Evolutionary conservation across 1,284 basidiomycete genomes (phyloP).

Genomic region (Melampsora larici-populina): DNA sequence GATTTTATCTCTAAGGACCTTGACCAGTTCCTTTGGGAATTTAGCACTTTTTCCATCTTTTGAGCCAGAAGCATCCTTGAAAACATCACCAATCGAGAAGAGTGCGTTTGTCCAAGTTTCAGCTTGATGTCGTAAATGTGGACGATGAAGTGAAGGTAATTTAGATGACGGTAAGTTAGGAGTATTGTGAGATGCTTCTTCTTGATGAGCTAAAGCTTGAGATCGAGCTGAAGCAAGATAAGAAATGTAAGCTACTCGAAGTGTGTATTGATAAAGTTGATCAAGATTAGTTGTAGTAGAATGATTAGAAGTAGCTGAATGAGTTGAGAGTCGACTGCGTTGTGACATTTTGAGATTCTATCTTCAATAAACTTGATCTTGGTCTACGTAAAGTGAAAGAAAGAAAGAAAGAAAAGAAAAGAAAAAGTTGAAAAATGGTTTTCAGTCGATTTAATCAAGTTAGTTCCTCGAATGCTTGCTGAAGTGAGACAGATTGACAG

Average conservation of each 20-base stretch:
- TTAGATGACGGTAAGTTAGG: not conserved
- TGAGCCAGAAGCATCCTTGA: constrained; percentile 63
- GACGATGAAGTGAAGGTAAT: constrained; percentile 47
- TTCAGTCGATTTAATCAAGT: too few species aligned
- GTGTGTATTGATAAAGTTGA: constrained; percentile 28
- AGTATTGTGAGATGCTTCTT: not conserved
- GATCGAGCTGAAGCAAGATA: constrained; percentile 21
- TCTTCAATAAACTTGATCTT: too few species aligned
- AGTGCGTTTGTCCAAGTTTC: constrained; percentile 52
- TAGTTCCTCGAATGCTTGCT: too few species aligned
- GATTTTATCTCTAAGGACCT: constrained; percentile 77
- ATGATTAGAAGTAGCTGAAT: constrained; percentile 12
- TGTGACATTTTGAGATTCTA: constrained; percentile 13
- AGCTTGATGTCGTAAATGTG: constrained; percentile 46
- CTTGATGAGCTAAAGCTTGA: not conserved
- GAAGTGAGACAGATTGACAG: too few species aligned
- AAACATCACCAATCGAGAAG: constrained; percentile 74
- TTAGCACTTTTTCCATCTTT: constrained; percentile 76
- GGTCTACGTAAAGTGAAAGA: too few species aligned
- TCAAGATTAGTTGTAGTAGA: not conserved
- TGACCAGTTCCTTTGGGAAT: constrained; percentile 86
- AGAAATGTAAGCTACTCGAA: constrained; percentile 38
- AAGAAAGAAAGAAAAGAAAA: too few species aligned
- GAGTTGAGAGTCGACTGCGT: constrained; percentile 31
- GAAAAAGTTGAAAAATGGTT: too few species aligned